Percentiles rank a stretch among this genome's conserved stretches.
These are phyloP conservation scores for Camillea tinctor DNA, from an alignment of 2,329 filamentous ascomycete species.

Conservation along the genomic window DNA sequence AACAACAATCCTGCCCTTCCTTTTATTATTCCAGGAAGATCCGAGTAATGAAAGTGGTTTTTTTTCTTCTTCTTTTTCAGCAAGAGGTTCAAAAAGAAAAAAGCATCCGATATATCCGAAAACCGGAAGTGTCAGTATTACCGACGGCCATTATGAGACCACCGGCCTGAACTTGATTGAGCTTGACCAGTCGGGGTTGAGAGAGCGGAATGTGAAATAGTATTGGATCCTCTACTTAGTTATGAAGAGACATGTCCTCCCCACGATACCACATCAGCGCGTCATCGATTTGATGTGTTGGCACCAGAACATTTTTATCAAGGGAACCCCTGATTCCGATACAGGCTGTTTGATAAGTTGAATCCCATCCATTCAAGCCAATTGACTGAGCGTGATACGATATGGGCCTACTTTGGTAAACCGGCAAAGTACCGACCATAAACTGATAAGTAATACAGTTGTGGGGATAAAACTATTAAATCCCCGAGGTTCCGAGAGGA, in stretches of 20 bases:
- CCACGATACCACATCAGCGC: neutral
- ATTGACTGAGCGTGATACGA: neutral
- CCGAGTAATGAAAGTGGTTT: no score
- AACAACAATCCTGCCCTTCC: neutral
- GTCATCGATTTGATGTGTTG: constrained; percentile 3
- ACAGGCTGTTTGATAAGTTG: neutral
- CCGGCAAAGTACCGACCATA: neutral
- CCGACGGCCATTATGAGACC: neutral
- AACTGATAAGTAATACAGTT: neutral
- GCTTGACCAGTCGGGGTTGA: no score
- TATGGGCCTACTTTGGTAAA: neutral
- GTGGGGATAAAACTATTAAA: no score
- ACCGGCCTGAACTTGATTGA: no score
- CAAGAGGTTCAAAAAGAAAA: no score
- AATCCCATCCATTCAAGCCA: neutral
- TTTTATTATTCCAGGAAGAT: neutral
- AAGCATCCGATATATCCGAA: neutral
- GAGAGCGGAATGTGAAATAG: neutral
- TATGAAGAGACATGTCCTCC: neutral
- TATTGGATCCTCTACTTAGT: neutral
- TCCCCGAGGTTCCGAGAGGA: neutral
- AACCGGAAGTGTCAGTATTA: neutral
- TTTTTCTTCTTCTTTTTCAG: no score
- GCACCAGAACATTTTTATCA: neutral
- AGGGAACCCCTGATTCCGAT: neutral